These are phyloP conservation scores for Castanea sativa DNA, from an alignment of 306 rosid genomes.

Conservation along the genomic window DNA sequence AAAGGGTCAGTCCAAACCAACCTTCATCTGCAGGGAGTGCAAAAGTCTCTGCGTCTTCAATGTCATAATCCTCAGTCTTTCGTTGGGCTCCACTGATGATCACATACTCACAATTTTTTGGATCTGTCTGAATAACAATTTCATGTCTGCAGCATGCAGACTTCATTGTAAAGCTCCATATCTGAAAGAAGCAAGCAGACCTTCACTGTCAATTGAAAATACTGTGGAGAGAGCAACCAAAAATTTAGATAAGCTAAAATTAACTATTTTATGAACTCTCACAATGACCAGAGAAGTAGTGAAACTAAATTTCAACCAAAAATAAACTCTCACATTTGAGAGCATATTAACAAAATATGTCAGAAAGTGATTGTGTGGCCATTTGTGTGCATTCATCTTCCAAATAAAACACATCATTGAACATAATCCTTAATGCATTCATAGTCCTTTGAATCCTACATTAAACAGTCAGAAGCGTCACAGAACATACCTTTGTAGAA, in stretches of 20 bases:
- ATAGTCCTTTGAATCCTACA: neutral
- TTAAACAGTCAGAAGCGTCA: neutral
- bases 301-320: neutral
- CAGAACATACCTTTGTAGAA: slow-evolving; percentile 69
- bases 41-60: slow-evolving; percentile 88
- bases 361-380: neutral
- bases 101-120: slow-evolving; percentile 76
- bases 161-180: slow-evolving; percentile 95
- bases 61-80: slow-evolving; percentile 73
- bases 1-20: slow-evolving; percentile 17
- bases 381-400: neutral
- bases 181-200: slow-evolving; percentile 44
- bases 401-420: neutral
- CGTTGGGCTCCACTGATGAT: slow-evolving; percentile 74
- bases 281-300: neutral
- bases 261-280: neutral
- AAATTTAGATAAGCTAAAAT: neutral
- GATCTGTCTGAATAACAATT: slow-evolving; percentile 89
- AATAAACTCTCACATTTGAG: neutral
- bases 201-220: neutral
- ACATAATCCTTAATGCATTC: neutral
- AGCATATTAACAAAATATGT: neutral
- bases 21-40: slow-evolving; percentile 91
- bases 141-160: slow-evolving; percentile 87
- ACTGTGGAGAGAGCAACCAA: neutral